phyloP scores from a whole-genome alignment of 257 asterid genomes.

The Orobanche coerulescens region DNA sequence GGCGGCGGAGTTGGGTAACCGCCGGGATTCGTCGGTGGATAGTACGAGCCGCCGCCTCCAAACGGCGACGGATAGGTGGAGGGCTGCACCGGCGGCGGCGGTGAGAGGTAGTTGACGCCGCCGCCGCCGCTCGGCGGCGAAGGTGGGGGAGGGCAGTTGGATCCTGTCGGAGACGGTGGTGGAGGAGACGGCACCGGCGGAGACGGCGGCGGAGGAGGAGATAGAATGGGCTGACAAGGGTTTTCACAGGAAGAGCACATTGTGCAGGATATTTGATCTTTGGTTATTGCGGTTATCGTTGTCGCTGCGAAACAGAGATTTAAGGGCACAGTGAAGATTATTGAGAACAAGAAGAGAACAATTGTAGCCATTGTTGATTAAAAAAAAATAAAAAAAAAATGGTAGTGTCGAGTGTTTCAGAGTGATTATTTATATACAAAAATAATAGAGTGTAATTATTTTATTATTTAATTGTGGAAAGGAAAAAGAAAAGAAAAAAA shows the following conservation, averaged over 20 bases:
- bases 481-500: neutral
- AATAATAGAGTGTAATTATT: neutral
- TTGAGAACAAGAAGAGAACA: slow-evolving; percentile 21
- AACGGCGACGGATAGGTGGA: slow-evolving; percentile 33
- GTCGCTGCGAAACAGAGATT: slow-evolving; percentile 29
- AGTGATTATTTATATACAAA: slow-evolving; percentile 11
- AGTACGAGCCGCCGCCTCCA: slow-evolving; percentile 23
- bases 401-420: neutral
- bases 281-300: slow-evolving; percentile 37
- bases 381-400: neutral
- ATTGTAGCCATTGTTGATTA: slow-evolving; percentile 27
- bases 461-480: no score
- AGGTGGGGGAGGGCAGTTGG: slow-evolving; percentile 43
- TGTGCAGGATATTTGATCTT: slow-evolving; percentile 52
- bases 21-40: slow-evolving; percentile 27
- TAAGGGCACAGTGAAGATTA: slow-evolving; percentile 13
- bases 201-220: slow-evolving; percentile 48
- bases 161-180: slow-evolving; percentile 10
- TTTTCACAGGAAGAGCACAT: slow-evolving; percentile 65
- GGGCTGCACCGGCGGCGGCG: slow-evolving; percentile 42
- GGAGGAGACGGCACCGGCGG: slow-evolving; percentile 34
- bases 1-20: slow-evolving; percentile 39
- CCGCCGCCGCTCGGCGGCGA: slow-evolving; percentile 30
- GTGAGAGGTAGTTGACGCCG: slow-evolving; percentile 35
- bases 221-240: slow-evolving; percentile 56